These are phyloP conservation scores for Aphanomyces astaci DNA, from an alignment of 352 stramenopile genomes.

Conservation along the genomic window DNA sequence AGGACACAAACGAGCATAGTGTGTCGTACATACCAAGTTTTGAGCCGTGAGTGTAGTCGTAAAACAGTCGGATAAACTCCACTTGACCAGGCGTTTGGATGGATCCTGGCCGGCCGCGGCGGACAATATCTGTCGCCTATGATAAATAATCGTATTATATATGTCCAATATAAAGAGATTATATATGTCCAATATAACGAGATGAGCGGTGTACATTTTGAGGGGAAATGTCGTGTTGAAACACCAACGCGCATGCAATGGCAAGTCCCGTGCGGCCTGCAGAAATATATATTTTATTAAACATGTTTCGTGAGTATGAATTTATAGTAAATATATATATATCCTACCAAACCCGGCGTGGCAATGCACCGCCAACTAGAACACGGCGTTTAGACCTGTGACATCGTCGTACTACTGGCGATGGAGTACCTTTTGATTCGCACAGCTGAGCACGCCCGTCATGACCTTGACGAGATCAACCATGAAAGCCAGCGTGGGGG, in stretches of 20 bases:
- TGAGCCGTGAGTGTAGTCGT: conserved; percentile 61
- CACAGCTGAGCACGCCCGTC: conserved; percentile 57
- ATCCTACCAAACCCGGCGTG: conserved; percentile 70
- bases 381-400: not conserved
- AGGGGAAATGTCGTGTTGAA: conserved; percentile 67
- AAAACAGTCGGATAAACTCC: conserved; percentile 68
- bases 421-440: conserved; percentile 43
- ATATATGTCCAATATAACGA: too few relatives aligned
- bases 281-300: too few relatives aligned
- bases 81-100: conserved; percentile 65
- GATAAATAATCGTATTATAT: too few relatives aligned
- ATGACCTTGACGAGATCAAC: conserved; percentile 84
- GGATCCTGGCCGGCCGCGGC: conserved; percentile 59
- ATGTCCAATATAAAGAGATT: too few relatives aligned
- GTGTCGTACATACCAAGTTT: conserved; percentile 33
- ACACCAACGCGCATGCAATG: conserved; percentile 80
- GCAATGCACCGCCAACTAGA: conserved; percentile 79
- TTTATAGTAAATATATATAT: too few relatives aligned
- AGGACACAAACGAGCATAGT: too few relatives aligned
- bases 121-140: conserved; percentile 59
- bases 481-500: conserved; percentile 74
- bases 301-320: too few relatives aligned
- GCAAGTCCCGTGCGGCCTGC: conserved; percentile 63
- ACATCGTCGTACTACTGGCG: not conserved
- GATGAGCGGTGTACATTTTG: conserved; percentile 33